Evolutionary conservation across 2,329 filamentous ascomycete genomes (phyloP).

Genomic region (Sclerotinia minor): DNA sequence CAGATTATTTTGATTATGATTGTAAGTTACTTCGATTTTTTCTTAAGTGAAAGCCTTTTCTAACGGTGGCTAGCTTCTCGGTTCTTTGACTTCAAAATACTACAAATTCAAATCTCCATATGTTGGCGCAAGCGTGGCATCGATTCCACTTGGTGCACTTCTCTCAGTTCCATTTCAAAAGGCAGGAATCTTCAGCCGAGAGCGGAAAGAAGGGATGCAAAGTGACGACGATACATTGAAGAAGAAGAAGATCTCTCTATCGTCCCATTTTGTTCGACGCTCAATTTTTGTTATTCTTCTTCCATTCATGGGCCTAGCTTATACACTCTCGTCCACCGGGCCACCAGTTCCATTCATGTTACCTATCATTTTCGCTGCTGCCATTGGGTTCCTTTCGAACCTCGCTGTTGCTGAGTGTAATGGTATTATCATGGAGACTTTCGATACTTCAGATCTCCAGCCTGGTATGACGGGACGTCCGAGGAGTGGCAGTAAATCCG

Average conservation of each 20-base stretch:
- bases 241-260: constrained; percentile 61
- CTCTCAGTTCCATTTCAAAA: constrained; percentile 73
- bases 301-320: constrained; percentile 65
- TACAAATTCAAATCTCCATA: constrained; percentile 64
- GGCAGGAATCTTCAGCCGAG: constrained; percentile 66
- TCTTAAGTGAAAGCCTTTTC: constrained; percentile 29
- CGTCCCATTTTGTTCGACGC: constrained; percentile 69
- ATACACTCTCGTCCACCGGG: constrained; percentile 66
- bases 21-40: constrained; percentile 46
- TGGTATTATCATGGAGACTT: constrained; percentile 77
- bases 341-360: constrained; percentile 60
- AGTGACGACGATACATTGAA: constrained; percentile 69
- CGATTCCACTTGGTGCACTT: constrained; percentile 67
- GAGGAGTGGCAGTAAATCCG: constrained; percentile 46
- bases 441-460: constrained; percentile 77
- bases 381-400: constrained; percentile 69
- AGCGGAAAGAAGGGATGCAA: constrained; percentile 57
- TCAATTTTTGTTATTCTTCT: constrained; percentile 66
- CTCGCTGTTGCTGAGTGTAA: constrained; percentile 75
- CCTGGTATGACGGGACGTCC: constrained; percentile 64
- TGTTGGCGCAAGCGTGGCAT: constrained; percentile 66
- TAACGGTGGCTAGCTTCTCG: constrained; percentile 53
- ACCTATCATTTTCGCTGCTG: constrained; percentile 64
- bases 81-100: constrained; percentile 67
- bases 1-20: constrained; percentile 73